Evolutionary conservation across 1,139 yeast species (phyloP).

Genomic region (Debaryomyces sp.): DNA sequence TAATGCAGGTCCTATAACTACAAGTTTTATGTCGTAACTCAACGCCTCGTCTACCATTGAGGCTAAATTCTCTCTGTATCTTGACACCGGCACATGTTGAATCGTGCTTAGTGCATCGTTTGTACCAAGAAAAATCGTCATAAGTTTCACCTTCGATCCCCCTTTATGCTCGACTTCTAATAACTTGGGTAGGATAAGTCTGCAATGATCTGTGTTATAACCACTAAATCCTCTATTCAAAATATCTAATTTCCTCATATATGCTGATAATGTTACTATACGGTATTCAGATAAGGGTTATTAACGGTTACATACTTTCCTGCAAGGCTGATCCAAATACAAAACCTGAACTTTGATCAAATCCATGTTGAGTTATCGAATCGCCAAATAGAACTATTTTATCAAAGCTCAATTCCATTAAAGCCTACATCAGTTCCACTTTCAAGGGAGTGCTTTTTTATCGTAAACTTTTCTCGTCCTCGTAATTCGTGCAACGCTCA

Average conservation of each 20-base stretch:
- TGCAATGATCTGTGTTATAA: constrained; percentile 58
- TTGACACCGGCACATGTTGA: constrained; percentile 57
- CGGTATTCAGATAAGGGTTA: neutral
- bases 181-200: constrained; percentile 47
- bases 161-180: constrained; percentile 41
- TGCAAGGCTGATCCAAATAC: constrained; percentile 55
- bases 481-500: constrained; percentile 4
- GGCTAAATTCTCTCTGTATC: constrained; percentile 50
- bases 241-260: constrained; percentile 56
- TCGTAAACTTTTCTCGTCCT: neutral
- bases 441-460: neutral
- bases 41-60: constrained; percentile 41
- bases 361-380: constrained; percentile 63
- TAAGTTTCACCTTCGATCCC: constrained; percentile 34
- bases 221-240: constrained; percentile 66
- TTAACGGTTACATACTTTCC: constrained; percentile 18
- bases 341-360: constrained; percentile 39
- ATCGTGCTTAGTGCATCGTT: constrained; percentile 62
- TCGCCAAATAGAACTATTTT: constrained; percentile 69
- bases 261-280: constrained; percentile 18
- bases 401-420: constrained; percentile 26
- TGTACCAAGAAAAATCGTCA: constrained; percentile 72
- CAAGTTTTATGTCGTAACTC: constrained; percentile 44
- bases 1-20: constrained; percentile 67
- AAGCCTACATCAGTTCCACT: neutral